Conservation (phyloP, 2,329 filamentous ascomycete genomes). For the Neofusicoccum kwambonambiense region DNA sequence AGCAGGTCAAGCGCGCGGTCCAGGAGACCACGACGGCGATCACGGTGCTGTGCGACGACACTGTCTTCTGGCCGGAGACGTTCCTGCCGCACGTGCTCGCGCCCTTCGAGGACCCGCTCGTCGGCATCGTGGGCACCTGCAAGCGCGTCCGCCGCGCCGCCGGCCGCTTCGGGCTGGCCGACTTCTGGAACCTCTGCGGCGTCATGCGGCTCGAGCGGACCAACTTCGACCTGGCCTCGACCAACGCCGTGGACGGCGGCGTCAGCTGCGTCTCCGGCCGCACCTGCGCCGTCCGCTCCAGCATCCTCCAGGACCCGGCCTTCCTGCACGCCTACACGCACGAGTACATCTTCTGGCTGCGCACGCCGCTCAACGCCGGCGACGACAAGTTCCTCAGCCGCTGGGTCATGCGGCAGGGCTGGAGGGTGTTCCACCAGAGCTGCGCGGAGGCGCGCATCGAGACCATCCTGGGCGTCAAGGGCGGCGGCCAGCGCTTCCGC, state of each 20-base stretch:
- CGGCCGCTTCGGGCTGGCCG: neutral
- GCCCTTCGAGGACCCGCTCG: conserved; percentile 26
- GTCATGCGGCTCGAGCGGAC: conserved; percentile 32
- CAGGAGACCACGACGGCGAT: conserved; percentile 40
- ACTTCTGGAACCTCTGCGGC: conserved; percentile 28
- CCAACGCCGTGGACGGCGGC: conserved; percentile 32
- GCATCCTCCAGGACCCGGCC: conserved; percentile 24
- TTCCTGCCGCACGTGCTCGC: conserved; percentile 48
- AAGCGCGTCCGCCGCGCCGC: conserved; percentile 6
- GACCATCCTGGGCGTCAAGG: conserved; percentile 43
- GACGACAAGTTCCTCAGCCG: conserved; percentile 53
- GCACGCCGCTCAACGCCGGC: conserved; percentile 25
- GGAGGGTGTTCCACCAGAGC: conserved; percentile 54
- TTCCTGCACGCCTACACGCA: conserved; percentile 27
- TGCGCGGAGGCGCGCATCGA: conserved; percentile 48
- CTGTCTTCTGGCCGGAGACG: conserved; percentile 50
- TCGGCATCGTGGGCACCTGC: conserved; percentile 21
- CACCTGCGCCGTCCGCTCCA: conserved; percentile 26
- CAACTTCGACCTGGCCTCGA: conserved; percentile 34
- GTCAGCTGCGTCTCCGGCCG: conserved; percentile 35
- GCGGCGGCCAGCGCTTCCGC: conserved; percentile 23
- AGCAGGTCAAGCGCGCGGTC: conserved; percentile 47
- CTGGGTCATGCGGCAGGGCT: conserved; percentile 47
- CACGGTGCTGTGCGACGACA: conserved; percentile 52
- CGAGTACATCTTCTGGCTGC: conserved; percentile 24